These are phyloP conservation scores for Phytophthora citricola DNA, from an alignment of 352 stramenopile genomes.

Conservation along the genomic window DNA sequence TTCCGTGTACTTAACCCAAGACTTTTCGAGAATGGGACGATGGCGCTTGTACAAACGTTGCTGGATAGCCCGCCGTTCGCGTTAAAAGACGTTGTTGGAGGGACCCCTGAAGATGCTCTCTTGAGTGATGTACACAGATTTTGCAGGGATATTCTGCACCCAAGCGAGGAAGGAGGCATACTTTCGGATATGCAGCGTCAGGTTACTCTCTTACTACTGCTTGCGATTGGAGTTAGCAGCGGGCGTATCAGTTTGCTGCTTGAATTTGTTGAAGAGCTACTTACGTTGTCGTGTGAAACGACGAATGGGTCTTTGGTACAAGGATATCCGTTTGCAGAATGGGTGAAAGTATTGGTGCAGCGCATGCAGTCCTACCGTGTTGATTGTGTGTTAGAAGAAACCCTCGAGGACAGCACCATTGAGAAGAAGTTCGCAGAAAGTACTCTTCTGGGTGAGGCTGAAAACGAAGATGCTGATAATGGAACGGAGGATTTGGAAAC, in stretches of 20 bases:
- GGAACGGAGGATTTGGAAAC: background rate
- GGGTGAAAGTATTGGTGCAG: slow-evolving; percentile 46
- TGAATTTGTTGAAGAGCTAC: slow-evolving; percentile 50
- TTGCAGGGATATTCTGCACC: slow-evolving; percentile 44
- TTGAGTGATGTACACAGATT: slow-evolving; percentile 61
- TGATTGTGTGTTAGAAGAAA: slow-evolving; percentile 61
- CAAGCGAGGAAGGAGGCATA: slow-evolving; percentile 3
- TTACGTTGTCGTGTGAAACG: slow-evolving; percentile 16
- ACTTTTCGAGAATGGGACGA: slow-evolving; percentile 60
- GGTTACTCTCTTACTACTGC: slow-evolving; percentile 51
- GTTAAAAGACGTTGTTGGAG: slow-evolving; percentile 33
- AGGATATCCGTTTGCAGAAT: slow-evolving; percentile 41
- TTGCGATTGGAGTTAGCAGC: slow-evolving; percentile 65
- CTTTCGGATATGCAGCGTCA: slow-evolving; percentile 34
- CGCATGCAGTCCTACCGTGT: slow-evolving; percentile 65
- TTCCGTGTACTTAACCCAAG: slow-evolving; percentile 48
- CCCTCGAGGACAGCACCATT: slow-evolving; percentile 47
- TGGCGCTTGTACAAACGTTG: slow-evolving; percentile 61
- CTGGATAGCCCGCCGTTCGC: slow-evolving; percentile 66
- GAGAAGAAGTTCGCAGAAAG: slow-evolving; percentile 63
- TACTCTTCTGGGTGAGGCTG: slow-evolving; percentile 30
- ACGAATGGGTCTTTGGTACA: slow-evolving; percentile 15
- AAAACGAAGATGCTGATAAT: slow-evolving; percentile 13
- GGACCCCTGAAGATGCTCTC: slow-evolving; percentile 43
- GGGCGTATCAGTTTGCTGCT: slow-evolving; percentile 59